Evolutionary conservation across 1,139 yeast genomes (phyloP).

Genomic region (Taiozyma onychis): DNA sequence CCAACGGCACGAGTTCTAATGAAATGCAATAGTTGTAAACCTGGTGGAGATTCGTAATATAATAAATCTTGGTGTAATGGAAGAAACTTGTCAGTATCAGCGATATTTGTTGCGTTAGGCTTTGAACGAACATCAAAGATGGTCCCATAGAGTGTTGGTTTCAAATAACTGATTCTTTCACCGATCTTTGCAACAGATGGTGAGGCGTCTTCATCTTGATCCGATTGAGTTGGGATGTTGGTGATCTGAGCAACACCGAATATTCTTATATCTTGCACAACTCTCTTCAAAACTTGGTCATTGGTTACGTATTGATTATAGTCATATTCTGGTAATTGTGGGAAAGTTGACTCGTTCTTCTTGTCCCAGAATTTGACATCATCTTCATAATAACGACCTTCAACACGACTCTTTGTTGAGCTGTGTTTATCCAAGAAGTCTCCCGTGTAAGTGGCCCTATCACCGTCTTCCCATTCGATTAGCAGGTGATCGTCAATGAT

Average conservation of each 20-base stretch:
- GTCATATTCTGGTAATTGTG: conserved; percentile 25
- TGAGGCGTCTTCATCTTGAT: conserved; percentile 19
- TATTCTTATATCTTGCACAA: conserved; percentile 44
- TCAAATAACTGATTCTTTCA: conserved; percentile 60
- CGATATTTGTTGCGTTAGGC: conserved; percentile 65
- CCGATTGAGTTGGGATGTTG: conserved; percentile 38
- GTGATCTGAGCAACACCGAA: conserved; percentile 57
- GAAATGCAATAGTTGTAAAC: conserved; percentile 66
- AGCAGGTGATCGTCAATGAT: conserved; percentile 31
- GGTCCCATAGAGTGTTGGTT: conserved; percentile 69
- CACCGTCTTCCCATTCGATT: conserved; percentile 55
- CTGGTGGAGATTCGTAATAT: conserved; percentile 83
- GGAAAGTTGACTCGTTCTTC: conserved; percentile 21
- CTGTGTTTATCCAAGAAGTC: conserved; percentile 43
- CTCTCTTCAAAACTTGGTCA: conserved; percentile 33
- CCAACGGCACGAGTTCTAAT: conserved; percentile 60
- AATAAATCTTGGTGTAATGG: conserved; percentile 80
- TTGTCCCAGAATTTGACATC: conserved; percentile 40
- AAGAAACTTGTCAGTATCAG: conserved; percentile 60
- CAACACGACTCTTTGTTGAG: conserved; percentile 30
- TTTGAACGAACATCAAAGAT: conserved; percentile 64
- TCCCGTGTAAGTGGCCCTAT: conserved; percentile 40
- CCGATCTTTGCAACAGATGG: conserved; percentile 44
- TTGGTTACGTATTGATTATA: conserved; percentile 41
- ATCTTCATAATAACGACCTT: conserved; percentile 27